Conservation (phyloP, 192 early-diverging fungal species). For the Coemansia sp. region DNA sequence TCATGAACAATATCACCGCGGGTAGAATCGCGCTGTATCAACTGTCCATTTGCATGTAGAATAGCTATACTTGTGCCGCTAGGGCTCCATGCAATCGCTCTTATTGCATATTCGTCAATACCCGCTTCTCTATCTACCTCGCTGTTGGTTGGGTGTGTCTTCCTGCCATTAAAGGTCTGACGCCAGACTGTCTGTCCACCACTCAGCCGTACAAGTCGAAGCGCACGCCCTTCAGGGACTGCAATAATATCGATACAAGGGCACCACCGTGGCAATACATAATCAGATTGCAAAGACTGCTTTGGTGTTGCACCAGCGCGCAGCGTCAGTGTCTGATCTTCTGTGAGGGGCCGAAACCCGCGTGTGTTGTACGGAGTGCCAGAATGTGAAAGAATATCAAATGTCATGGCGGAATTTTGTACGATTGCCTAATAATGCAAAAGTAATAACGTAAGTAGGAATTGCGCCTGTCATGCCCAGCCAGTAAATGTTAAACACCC, state of each 20-base stretch:
- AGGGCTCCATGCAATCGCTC: constrained; percentile 39
- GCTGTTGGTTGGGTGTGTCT: background rate
- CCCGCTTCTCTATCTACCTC: background rate
- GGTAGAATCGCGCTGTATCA: constrained; percentile 40
- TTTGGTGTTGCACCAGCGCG: constrained; percentile 24
- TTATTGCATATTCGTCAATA: constrained; percentile 7
- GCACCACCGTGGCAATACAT: constrained; percentile 34
- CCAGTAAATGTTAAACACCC: no score
- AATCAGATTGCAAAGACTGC: constrained; percentile 2
- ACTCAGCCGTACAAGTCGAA: constrained; percentile 40
- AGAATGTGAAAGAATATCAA: no score
- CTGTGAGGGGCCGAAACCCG: constrained; percentile 41
- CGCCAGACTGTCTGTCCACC: constrained; percentile 50
- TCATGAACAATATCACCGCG: constrained; percentile 41
- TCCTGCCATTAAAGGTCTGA: constrained; percentile 13
- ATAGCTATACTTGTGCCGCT: constrained; percentile 19
- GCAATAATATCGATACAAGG: constrained; percentile 40
- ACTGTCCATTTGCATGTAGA: constrained; percentile 27
- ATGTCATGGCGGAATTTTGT: no score
- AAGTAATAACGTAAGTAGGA: no score
- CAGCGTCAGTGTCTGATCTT: constrained; percentile 15
- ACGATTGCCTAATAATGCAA: no score
- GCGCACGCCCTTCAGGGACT: constrained; percentile 31
- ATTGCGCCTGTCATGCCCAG: no score
- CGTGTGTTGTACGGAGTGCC: constrained; percentile 1